Percentiles rank a stretch among this genome's conserved stretches.
These are phyloP conservation scores for Bolboschoenus planiculmis DNA, from an alignment of 176 grass and related monocot genomes.

Conservation along the genomic window DNA sequence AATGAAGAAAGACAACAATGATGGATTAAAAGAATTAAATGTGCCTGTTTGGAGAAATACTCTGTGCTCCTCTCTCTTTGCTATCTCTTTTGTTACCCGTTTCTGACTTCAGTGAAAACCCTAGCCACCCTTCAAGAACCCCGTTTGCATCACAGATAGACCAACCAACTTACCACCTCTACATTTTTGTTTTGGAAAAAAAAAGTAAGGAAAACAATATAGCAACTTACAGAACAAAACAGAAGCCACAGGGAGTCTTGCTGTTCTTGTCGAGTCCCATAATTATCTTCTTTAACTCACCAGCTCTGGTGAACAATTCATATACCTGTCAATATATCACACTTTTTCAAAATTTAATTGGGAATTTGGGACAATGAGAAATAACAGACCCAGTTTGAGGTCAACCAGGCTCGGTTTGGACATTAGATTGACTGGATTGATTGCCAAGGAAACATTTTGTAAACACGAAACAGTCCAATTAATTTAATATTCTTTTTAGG, in stretches of 20 bases:
- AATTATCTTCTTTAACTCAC: slow-evolving; percentile 98
- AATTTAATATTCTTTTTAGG: neutral
- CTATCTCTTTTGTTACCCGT: neutral
- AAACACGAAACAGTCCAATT: neutral
- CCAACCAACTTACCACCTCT: neutral
- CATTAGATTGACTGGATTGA: neutral
- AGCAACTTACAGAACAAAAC: slow-evolving; percentile 58
- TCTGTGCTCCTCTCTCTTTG: neutral
- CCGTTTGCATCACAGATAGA: neutral
- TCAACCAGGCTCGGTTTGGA: no score
- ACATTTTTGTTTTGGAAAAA: neutral
- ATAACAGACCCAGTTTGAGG: neutral
- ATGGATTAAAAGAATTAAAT: neutral
- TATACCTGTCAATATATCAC: slow-evolving; percentile 32
- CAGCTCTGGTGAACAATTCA: slow-evolving; percentile 84
- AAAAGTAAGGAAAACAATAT: neutral
- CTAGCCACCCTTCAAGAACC: neutral
- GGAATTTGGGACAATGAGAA: neutral
- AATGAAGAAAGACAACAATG: neutral
- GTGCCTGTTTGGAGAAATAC: neutral
- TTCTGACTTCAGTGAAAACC: neutral
- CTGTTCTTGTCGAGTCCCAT: slow-evolving; percentile 95
- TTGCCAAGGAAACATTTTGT: neutral
- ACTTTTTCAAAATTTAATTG: neutral
- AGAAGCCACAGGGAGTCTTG: slow-evolving; percentile 98